phyloP scores from a whole-genome alignment of 352 stramenopile species.

The Phytophthora rubi region DNA sequence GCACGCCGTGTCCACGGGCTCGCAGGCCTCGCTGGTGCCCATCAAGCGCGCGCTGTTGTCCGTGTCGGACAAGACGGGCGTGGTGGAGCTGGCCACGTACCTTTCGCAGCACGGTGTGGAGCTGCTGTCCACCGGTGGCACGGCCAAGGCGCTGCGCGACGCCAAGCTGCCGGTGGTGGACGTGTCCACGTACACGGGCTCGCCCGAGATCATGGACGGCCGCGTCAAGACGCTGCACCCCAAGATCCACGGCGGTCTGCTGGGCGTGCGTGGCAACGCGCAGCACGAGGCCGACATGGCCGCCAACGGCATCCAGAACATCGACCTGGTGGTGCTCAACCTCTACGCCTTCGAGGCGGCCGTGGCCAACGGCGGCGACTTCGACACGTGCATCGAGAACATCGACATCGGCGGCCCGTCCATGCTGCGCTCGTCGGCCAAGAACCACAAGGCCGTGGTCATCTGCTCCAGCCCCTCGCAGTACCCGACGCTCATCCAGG shows the following conservation, averaged over 20 bases:
- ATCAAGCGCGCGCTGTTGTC: constrained; percentile 97
- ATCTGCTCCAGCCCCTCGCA: constrained; percentile 97
- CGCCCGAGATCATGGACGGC: constrained; percentile 99
- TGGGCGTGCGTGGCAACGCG: constrained; percentile 97
- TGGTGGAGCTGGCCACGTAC: constrained; percentile 97
- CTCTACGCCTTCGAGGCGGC: constrained; percentile 99
- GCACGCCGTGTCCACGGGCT: constrained; percentile 72
- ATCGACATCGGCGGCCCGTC: constrained; percentile 99
- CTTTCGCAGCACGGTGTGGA: constrained; percentile 94
- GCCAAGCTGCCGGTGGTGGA: constrained; percentile 95
- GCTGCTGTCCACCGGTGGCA: constrained; percentile 98
- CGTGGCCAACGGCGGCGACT: constrained; percentile 91
- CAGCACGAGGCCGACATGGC: constrained; percentile 97
- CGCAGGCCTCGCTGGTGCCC: constrained; percentile 84
- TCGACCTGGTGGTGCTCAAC: constrained; percentile 99
- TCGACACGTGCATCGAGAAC: constrained; percentile 99
- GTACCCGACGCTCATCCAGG: constrained; percentile 94
- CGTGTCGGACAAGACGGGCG: constrained; percentile 99
- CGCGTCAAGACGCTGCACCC: constrained; percentile 99
- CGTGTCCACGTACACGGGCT: constrained; percentile 98
- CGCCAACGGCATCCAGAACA: constrained; percentile 95
- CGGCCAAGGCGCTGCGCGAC: constrained; percentile 96
- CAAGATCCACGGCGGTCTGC: constrained; percentile 98
- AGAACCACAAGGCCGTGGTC: constrained; percentile 99
- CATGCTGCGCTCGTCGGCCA: constrained; percentile 99